Percentiles rank a stretch among this genome's conserved stretches.
Conservation (phyloP, 2,329 filamentous ascomycete species). For the Dendryphion nanum region DNA sequence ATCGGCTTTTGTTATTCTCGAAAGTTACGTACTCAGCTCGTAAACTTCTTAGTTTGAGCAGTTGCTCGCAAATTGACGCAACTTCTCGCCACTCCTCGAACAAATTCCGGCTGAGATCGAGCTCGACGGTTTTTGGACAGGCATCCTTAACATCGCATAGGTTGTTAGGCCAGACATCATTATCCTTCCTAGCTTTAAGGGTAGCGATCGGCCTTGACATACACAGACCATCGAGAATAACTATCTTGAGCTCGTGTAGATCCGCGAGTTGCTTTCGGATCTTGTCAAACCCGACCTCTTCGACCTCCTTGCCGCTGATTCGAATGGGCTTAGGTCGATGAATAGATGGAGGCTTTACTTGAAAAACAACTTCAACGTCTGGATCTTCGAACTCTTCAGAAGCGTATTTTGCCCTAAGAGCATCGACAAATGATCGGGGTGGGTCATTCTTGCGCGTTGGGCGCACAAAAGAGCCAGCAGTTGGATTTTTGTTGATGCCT, state of each 20-base stretch:
- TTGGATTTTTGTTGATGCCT: constrained; percentile 63
- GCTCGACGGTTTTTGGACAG: constrained; percentile 63
- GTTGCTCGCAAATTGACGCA: constrained; percentile 66
- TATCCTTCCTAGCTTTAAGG: constrained; percentile 14
- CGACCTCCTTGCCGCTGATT: constrained; percentile 78
- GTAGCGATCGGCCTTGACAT: constrained; percentile 48
- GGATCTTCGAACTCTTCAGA: constrained; percentile 50
- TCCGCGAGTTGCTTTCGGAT: constrained; percentile 76
- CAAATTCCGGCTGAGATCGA: constrained; percentile 84
- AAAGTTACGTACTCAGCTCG: constrained; percentile 64
- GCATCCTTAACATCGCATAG: constrained; percentile 53
- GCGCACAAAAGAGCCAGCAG: constrained; percentile 82
- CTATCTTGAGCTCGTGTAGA: constrained; percentile 73
- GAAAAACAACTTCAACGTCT: constrained; percentile 29
- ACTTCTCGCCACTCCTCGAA: constrained; percentile 68
- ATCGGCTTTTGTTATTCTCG: neutral
- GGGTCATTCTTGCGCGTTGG: constrained; percentile 69
- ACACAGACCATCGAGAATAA: constrained; percentile 76
- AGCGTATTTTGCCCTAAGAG: constrained; percentile 81
- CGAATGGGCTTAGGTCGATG: constrained; percentile 52
- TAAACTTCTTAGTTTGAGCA: constrained; percentile 65
- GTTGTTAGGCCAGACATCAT: constrained; percentile 27
- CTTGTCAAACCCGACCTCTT: constrained; percentile 96
- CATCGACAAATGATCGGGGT: constrained; percentile 72
- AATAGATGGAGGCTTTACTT: constrained; percentile 16